Evolutionary conservation across 169 alveolate genomes (phyloP).

Genomic region (Plasmodium berghei): DNA sequence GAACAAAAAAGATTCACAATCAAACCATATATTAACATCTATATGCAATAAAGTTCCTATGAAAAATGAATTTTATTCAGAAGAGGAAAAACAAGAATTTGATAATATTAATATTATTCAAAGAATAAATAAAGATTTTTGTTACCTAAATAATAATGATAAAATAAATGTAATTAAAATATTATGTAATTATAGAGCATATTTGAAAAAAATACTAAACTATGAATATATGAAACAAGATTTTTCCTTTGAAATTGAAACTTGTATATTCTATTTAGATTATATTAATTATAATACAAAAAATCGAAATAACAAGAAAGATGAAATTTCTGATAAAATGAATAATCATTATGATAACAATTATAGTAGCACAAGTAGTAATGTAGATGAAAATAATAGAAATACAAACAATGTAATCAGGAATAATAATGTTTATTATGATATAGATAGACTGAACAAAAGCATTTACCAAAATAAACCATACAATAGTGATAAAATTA

Average conservation of each 20-base stretch:
- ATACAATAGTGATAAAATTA: too few species aligned
- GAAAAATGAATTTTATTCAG: conserved; percentile 9
- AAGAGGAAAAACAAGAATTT: conserved; percentile 16
- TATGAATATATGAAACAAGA: conserved; percentile 26
- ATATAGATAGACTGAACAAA: too few species aligned
- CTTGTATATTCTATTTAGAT: conserved; percentile 21
- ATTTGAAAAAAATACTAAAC: background rate
- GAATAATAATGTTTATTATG: background rate
- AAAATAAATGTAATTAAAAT: conserved; percentile 16
- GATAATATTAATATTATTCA: conserved; percentile 9
- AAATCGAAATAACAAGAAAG: background rate
- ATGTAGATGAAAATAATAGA: background rate
- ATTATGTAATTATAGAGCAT: conserved; percentile 10
- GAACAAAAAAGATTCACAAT: too few species aligned
- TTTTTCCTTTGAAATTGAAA: conserved; percentile 35
- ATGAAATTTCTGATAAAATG: background rate
- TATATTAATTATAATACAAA: background rate
- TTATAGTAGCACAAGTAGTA: background rate
- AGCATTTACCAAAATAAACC: too few species aligned
- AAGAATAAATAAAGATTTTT: conserved; percentile 27
- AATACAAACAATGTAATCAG: background rate
- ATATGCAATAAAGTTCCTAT: background rate
- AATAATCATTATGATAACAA: background rate
- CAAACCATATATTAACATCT: too few species aligned
- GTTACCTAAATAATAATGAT: conserved; percentile 22